Evolutionary conservation across 805 yeast species (phyloP).

Genomic region (Scheffersomyces ergatensis): DNA sequence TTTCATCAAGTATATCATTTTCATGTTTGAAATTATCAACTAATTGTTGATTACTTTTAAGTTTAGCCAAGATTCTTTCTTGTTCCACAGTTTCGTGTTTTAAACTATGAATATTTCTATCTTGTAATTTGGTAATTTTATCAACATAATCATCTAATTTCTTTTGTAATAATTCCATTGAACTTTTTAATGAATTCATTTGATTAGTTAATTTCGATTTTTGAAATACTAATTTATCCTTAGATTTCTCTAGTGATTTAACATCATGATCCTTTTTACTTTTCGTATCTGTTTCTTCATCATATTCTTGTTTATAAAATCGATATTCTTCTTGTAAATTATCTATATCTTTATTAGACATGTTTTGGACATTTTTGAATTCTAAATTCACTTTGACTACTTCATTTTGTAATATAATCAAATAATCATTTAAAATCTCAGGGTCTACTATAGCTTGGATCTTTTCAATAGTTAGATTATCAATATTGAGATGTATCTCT

Average conservation of each 20-base stretch:
- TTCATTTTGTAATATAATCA: constrained; percentile 24
- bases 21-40: constrained; percentile 16
- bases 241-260: constrained; percentile 26
- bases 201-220: constrained; percentile 28
- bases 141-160: constrained; percentile 15
- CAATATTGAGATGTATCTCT: constrained; percentile 4
- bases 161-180: constrained; percentile 15
- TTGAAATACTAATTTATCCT: constrained; percentile 30
- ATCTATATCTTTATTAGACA: constrained; percentile 10
- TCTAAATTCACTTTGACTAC: constrained; percentile 18
- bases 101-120: constrained; percentile 19
- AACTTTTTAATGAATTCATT: constrained; percentile 15
- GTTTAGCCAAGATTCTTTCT: constrained; percentile 15
- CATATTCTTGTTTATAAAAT: constrained; percentile 35
- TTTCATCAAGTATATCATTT: constrained; percentile 25
- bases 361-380: constrained; percentile 13
- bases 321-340: constrained; percentile 24
- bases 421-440: constrained; percentile 20
- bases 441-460: constrained; percentile 15
- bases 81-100: constrained; percentile 22
- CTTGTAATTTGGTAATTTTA: constrained; percentile 18
- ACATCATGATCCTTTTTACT: constrained; percentile 28
- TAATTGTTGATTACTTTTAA: constrained; percentile 8
- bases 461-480: constrained; percentile 8
- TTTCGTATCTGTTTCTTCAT: constrained; percentile 29